Base-by-base conservation (phyloP, 192 early-diverging fungal species). In the Entophlyctis helioformis region DNA sequence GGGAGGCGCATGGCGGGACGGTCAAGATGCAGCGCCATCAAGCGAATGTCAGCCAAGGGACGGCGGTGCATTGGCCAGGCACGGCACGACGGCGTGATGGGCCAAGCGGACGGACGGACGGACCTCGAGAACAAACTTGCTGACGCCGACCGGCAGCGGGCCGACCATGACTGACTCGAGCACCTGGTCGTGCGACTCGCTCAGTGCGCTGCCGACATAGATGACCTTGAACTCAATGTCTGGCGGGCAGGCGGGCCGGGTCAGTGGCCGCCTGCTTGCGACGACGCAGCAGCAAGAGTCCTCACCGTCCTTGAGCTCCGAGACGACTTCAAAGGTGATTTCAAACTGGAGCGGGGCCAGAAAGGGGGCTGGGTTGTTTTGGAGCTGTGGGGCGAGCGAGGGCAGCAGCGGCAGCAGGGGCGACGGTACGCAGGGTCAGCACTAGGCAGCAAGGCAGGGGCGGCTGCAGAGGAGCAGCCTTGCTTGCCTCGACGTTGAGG, bases 161-260 rank as follows among this genome's bases (percentile, higher is more conserved):
- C 95, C 95, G 2, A 98, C 91, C 63, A 90, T 77, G 31, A 96
- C 82, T 39, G 84, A 87, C 51, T 98, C 95, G 26, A 98, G 77
- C 31, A 82, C 86, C 62, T 96, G 95, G 64, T 98, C 95, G 46
- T 85, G 69, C 21, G 76, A 66, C 32, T 75, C 77, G 51, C 74
- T 81, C 53, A 94, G 84, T 1, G 87, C 80, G 7, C 86, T 87
- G 20, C 89, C 88, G 15, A 96, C 91, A 53, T 96, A 96, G 27
- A 69, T 53, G 27, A 98, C 75, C 69, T 94, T 95, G 80, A 93
- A 98, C 64, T 98, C 95, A 25, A 98, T 66, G 69, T 98, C 91
- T 91, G 66, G 42, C 19, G 32, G 3, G 33, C 9, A 33, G 25
- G 33, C 22, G 34, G 22, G 29, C 18, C 39, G 9, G 9, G 39